A percentile compares a stretch with the other conserved stretches of the same genome.
Evolutionary conservation across 805 yeast species (phyloP).

Genomic region (Metschnikowia lochheadii): DNA sequence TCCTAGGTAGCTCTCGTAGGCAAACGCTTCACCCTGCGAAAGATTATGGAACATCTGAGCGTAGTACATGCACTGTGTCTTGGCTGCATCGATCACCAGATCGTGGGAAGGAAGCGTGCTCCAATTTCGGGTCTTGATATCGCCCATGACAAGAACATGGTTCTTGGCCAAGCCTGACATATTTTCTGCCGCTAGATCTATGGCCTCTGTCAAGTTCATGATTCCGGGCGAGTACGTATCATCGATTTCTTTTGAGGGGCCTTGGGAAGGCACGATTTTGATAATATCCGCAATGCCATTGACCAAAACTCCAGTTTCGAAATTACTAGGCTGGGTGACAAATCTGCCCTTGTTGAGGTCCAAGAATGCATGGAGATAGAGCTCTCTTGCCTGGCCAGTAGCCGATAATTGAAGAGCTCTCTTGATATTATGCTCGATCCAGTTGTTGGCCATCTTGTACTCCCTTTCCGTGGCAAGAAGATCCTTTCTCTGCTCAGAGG

Average conservation of each 20-base stretch:
- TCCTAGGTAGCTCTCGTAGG: conserved; percentile 41
- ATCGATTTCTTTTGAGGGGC: neutral
- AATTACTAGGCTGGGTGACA: conserved; percentile 3
- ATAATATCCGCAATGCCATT: conserved; percentile 49
- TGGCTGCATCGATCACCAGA: conserved; percentile 47
- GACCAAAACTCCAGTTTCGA: conserved; percentile 37
- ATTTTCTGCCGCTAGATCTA: neutral
- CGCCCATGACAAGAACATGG: conserved; percentile 27
- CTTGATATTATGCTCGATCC: conserved; percentile 40
- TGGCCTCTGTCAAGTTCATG: neutral
- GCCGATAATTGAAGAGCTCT: conserved; percentile 40
- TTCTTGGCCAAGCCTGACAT: conserved; percentile 7
- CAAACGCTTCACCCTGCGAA: conserved; percentile 16
- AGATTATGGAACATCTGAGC: conserved; percentile 34
- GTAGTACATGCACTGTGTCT: conserved; percentile 61
- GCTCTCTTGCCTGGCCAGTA: conserved; percentile 57
- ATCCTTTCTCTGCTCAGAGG: conserved; percentile 11
- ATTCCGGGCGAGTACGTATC: neutral
- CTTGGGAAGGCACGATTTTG: conserved; percentile 1
- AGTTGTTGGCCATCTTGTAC: conserved; percentile 24
- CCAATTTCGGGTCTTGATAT: conserved; percentile 57
- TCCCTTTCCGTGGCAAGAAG: conserved; percentile 12
- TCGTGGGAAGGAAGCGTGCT: conserved; percentile 45
- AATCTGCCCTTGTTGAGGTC: conserved; percentile 25
- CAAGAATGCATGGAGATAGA: conserved; percentile 51